Base-by-base conservation (phyloP, 2,329 filamentous ascomycete genomes). In the Phialocephala subalpina region DNA sequence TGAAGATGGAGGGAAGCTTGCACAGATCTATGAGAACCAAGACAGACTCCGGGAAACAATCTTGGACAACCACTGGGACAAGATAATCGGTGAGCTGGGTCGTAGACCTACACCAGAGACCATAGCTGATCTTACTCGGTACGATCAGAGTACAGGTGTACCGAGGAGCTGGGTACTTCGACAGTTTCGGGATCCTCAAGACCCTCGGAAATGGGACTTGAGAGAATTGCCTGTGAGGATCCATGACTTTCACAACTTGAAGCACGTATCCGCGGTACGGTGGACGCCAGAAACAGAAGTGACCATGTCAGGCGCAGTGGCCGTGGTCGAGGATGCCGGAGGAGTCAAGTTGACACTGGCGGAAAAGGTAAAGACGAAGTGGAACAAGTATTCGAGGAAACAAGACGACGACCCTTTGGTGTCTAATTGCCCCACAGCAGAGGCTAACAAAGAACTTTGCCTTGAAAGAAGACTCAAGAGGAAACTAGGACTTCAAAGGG, bases 61-160 rank as follows among this genome's bases (percentile, higher is more conserved):
- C 7, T 20, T 67, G 12, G 60, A 67, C 1, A 52, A 22, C 14
- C 64, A 67, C 42, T 1, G 63, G 3, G 40, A 63, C 11, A 53
- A 27, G 33, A 60, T 63, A 14, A 35, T 61, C 3, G n/a, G 58
- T 27, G 38, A n/a, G n/a, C 6, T 42, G 20, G 35, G 45, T 11
- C 45, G 45, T 22, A 6, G n/a, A 2, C 45, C 45, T 22, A n/a
- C 7, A 11, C 45, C 45, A 25, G n/a, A 25, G 12, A 49, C 45
- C 20, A 7, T 11, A n/a, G n/a, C 8, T n/a, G 45, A 49, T 8
- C 45, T 49, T 14, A 38, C 35, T 38, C n/a, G n/a, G n/a, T n/a
- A n/a, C n/a, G n/a, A n/a, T n/a, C n/a, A n/a, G n/a, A n/a, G n/a
- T n/a, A n/a, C n/a, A 33, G 29, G 29, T 33, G 29, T 33, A 33